A percentile compares a stretch with the other conserved stretches of the same genome.
Conservation (phyloP, 495 filamentous ascomycete species). For the Lepraria neglecta region DNA sequence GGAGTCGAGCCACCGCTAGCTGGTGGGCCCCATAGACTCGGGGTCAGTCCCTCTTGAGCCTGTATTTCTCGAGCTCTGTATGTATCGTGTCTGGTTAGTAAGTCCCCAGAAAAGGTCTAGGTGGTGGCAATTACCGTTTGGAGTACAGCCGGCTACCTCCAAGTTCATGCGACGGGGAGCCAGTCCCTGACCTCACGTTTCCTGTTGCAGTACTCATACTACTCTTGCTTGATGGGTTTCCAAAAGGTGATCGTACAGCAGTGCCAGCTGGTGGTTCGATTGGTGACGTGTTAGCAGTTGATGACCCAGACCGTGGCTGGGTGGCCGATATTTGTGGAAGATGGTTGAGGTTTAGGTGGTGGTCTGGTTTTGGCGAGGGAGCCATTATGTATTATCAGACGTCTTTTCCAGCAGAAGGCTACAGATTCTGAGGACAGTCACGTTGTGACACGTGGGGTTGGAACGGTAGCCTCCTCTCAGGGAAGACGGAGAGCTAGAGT, state of each 20-base stretch:
- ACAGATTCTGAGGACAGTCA: conserved; percentile 5
- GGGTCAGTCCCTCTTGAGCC: conserved; percentile 83
- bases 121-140: conserved; percentile 65
- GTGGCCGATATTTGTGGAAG: conserved; percentile 64
- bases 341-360: conserved; percentile 72
- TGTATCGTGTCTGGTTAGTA: conserved; percentile 12
- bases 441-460: conserved; percentile 11
- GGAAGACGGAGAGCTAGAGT: conserved; percentile 6
- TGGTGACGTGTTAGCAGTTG: conserved; percentile 80
- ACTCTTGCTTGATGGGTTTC: conserved; percentile 56
- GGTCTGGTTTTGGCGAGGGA: conserved; percentile 60
- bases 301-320: conserved; percentile 75
- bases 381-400: conserved; percentile 65
- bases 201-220: conserved; percentile 63
- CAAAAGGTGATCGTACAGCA: conserved; percentile 68
- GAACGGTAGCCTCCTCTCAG: neutral
- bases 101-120: conserved; percentile 19
- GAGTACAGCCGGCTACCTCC: conserved; percentile 68
- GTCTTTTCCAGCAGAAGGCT: neutral
- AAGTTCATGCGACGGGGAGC: conserved; percentile 92
- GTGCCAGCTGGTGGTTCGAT: conserved; percentile 68
- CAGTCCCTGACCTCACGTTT: conserved; percentile 76
- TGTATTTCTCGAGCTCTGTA: conserved; percentile 89
- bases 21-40: conserved; percentile 89
- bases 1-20: conserved; percentile 94